phyloP scores from a whole-genome alignment of 2,329 filamentous ascomycete genomes.

The Colletotrichum lupini region DNA sequence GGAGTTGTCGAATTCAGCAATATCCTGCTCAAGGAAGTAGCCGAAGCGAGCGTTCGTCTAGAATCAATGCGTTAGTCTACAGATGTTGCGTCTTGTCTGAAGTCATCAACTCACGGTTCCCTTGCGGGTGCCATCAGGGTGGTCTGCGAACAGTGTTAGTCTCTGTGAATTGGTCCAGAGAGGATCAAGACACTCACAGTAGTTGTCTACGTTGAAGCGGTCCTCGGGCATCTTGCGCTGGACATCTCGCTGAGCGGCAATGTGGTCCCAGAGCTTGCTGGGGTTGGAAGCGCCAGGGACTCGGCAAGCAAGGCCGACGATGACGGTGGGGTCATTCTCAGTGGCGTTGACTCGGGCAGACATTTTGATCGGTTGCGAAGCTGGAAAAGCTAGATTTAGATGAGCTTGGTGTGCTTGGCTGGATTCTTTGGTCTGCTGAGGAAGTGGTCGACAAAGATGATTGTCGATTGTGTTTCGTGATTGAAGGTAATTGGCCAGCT shows the following conservation, averaged over 20 bases:
- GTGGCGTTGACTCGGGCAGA: constrained; percentile 17
- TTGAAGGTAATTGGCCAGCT: not conserved
- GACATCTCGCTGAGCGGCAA: constrained; percentile 33
- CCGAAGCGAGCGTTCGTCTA: constrained; percentile 25
- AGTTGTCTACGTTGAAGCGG: constrained; percentile 42
- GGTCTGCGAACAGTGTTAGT: not conserved
- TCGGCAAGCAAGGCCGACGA: constrained; percentile 45
- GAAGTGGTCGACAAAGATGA: not conserved
- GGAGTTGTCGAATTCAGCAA: constrained; percentile 32
- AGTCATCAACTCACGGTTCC: not conserved
- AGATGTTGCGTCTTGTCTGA: not conserved
- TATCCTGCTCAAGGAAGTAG: constrained; percentile 42
- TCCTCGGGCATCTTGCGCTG: constrained; percentile 37
- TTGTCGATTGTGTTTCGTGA: not conserved
- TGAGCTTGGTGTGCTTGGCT: not conserved
- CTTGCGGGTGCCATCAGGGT: not conserved
- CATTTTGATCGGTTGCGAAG: constrained; percentile 33
- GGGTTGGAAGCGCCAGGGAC: constrained; percentile 43
- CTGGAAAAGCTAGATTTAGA: not conserved
- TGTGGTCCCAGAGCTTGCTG: constrained; percentile 45
- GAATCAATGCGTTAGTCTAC: not conserved
- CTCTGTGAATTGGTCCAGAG: not conserved
- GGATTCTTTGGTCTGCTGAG: not conserved
- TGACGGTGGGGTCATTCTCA: constrained; percentile 44
- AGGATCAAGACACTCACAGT: constrained; percentile 25